These are phyloP conservation scores for Zopfia rhizophila DNA, from an alignment of 2,329 filamentous ascomycete genomes.

Conservation along the genomic window DNA sequence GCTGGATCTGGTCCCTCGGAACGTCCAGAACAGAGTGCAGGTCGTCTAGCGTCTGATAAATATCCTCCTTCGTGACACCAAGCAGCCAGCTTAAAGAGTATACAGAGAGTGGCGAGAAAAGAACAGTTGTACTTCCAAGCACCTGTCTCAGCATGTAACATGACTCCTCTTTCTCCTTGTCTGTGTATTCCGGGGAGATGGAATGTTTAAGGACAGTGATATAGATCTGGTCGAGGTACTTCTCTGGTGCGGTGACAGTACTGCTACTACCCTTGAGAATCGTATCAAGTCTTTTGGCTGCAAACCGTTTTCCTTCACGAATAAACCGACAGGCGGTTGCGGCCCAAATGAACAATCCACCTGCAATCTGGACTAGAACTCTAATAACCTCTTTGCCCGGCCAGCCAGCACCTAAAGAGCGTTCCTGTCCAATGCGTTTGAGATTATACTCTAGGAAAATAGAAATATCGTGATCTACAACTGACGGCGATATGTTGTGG, in stretches of 20 bases:
- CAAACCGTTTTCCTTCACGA: neutral
- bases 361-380: constrained; percentile 2
- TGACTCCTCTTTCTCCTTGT: constrained; percentile 7
- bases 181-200: constrained; percentile 4
- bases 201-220: constrained; percentile 17
- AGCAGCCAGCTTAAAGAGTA: constrained; percentile 15
- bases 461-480: too few species aligned
- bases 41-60: constrained; percentile 4
- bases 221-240: constrained; percentile 19
- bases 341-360: constrained; percentile 4
- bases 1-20: constrained; percentile 4
- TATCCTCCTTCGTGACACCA: neutral
- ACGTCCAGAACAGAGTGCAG: constrained; percentile 24
- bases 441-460: too few species aligned
- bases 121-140: constrained; percentile 13
- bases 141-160: constrained; percentile 7
- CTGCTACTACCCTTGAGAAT: neutral
- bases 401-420: too few species aligned
- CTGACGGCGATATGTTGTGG: too few species aligned
- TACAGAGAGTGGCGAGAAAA: constrained; percentile 4
- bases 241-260: neutral
- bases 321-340: constrained; percentile 7
- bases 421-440: too few species aligned
- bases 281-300: neutral
- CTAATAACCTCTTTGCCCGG: neutral